Evolutionary conservation across 345 rosid genomes (phyloP).

Genomic region (Citrus hindsii): DNA sequence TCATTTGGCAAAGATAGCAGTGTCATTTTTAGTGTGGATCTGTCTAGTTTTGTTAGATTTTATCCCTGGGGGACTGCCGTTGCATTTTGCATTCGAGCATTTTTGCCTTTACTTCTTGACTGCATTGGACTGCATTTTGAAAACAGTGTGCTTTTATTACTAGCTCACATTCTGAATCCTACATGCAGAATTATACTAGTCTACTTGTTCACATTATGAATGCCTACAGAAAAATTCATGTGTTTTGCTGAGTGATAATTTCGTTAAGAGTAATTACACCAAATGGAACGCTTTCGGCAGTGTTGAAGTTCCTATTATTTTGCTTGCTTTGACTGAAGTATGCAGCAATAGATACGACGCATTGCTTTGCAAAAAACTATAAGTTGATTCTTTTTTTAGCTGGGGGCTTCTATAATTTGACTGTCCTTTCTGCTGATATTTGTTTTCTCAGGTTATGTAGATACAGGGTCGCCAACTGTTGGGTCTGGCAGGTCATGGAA

Average conservation of each 20-base stretch:
- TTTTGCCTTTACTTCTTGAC: background rate
- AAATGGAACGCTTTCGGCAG: background rate
- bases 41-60: background rate
- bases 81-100: background rate
- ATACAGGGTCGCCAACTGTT: constrained; percentile 75
- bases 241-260: background rate
- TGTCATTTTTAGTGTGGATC: background rate
- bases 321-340: background rate
- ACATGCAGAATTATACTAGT: too few species aligned
- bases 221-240: background rate
- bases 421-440: constrained; percentile 14
- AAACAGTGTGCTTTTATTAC: background rate
- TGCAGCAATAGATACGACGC: background rate
- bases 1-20: background rate
- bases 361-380: background rate
- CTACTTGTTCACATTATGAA: background rate
- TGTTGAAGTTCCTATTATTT: background rate
- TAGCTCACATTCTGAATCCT: background rate
- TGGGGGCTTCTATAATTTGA: background rate
- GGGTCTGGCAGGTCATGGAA: constrained; percentile 88
- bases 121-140: background rate
- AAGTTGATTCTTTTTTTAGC: background rate
- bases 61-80: background rate
- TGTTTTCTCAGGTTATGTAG: constrained; percentile 62
- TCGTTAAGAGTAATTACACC: background rate